Percentiles rank a stretch among this genome's conserved stretches.
These are phyloP conservation scores for Umbilicaria muhlenbergii DNA, from an alignment of 495 filamentous ascomycete species.

Conservation along the genomic window DNA sequence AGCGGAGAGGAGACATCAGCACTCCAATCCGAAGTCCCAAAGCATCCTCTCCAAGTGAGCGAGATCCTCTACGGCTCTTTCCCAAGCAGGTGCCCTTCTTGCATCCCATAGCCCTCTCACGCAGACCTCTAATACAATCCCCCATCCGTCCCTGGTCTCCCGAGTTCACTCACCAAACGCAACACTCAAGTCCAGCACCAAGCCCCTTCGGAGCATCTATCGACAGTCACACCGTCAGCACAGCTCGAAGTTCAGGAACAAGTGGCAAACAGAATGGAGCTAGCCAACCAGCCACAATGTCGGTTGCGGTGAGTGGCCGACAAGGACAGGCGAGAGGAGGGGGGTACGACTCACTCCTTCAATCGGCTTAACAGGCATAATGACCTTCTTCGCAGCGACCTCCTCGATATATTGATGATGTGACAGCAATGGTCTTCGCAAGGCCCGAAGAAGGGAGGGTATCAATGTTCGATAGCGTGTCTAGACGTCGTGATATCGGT, in stretches of 20 bases:
- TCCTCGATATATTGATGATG: no score
- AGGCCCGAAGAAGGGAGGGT: no score
- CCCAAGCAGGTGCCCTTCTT: neutral
- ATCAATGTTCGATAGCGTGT: no score
- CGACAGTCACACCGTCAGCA: slow-evolving; percentile 11
- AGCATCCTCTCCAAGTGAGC: no score
- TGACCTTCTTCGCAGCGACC: neutral
- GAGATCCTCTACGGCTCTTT: neutral
- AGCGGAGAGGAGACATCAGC: slow-evolving; percentile 3
- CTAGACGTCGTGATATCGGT: no score
- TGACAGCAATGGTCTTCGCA: no score
- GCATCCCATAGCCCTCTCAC: neutral
- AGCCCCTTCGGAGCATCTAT: slow-evolving; percentile 56
- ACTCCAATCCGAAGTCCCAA: neutral
- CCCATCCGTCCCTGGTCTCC: slow-evolving; percentile 9
- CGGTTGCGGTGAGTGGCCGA: neutral
- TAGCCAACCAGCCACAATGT: neutral
- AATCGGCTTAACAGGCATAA: slow-evolving; percentile 38
- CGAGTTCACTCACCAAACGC: slow-evolving; percentile 43
- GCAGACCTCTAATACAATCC: neutral
- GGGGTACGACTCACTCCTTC: slow-evolving; percentile 29
- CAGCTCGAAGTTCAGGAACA: slow-evolving; percentile 10
- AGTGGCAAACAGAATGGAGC: neutral
- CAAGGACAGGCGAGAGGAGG: neutral
- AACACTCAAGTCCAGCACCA: slow-evolving; percentile 67